These are phyloP conservation scores for Hapsidospora chrysogenum DNA, from an alignment of 495 filamentous ascomycete genomes.

Conservation along the genomic window DNA sequence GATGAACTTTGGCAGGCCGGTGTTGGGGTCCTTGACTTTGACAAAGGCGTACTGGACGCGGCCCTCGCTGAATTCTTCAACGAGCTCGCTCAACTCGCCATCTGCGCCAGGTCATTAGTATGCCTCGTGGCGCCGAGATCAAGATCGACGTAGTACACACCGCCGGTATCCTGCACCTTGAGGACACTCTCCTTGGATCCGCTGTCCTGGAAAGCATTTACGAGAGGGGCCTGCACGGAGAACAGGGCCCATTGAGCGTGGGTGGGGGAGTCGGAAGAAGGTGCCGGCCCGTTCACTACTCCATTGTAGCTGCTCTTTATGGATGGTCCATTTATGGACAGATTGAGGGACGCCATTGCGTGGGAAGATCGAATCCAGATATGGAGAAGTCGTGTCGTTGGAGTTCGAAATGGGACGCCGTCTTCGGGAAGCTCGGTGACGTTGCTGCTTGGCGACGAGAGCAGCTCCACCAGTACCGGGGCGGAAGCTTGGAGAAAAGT, in stretches of 20 bases:
- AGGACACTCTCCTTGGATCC: slow-evolving; percentile 81
- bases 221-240: slow-evolving; percentile 74
- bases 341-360: slow-evolving; percentile 79
- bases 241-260: slow-evolving; percentile 74
- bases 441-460: too few relatives aligned
- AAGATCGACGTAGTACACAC: slow-evolving; percentile 26
- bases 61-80: slow-evolving; percentile 95
- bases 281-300: slow-evolving; percentile 55
- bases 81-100: slow-evolving; percentile 83
- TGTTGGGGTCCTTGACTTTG: slow-evolving; percentile 92
- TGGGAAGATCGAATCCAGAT: too few relatives aligned
- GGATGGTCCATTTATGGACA: slow-evolving; percentile 76
- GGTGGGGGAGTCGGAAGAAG: slow-evolving; percentile 40
- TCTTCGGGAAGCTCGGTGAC: too few relatives aligned
- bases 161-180: slow-evolving; percentile 83
- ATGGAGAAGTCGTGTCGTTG: too few relatives aligned
- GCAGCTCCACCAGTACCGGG: too few relatives aligned
- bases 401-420: too few relatives aligned
- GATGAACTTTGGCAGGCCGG: slow-evolving; percentile 76
- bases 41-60: slow-evolving; percentile 93
- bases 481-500: too few relatives aligned
- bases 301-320: slow-evolving; percentile 86
- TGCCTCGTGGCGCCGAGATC: neutral
- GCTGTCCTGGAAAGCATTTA: slow-evolving; percentile 78
- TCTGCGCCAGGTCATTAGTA: slow-evolving; percentile 34